These are phyloP conservation scores for Penicillium nucicola DNA, from an alignment of 495 filamentous ascomycete genomes.

Conservation along the genomic window DNA sequence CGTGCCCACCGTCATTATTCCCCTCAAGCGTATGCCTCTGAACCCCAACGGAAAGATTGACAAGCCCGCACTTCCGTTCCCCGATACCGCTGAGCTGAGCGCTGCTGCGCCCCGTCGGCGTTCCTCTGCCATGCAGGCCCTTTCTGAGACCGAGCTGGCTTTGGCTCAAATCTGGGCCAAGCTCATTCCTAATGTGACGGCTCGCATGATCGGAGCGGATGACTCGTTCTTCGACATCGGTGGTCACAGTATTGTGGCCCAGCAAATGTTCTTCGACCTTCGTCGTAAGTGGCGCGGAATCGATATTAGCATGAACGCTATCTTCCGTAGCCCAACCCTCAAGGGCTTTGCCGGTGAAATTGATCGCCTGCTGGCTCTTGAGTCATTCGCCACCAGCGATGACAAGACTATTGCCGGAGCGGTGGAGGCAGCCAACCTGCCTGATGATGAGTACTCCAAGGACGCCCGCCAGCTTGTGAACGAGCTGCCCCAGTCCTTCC, in stretches of 20 bases:
- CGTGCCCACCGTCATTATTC: slow-evolving; percentile 76
- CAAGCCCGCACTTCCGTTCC: slow-evolving; percentile 86
- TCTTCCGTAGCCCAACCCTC: slow-evolving; percentile 76
- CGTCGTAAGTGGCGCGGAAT: slow-evolving; percentile 58
- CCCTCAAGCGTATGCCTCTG: slow-evolving; percentile 75
- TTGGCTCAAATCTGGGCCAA: slow-evolving; percentile 66
- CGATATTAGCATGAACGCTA: slow-evolving; percentile 70
- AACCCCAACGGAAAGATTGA: slow-evolving; percentile 97
- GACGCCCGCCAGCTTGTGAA: slow-evolving; percentile 60
- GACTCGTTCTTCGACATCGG: slow-evolving; percentile 85
- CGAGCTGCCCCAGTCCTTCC: slow-evolving; percentile 43
- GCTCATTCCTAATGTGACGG: slow-evolving; percentile 49
- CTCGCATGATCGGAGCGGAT: slow-evolving; percentile 59
- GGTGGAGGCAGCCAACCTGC: slow-evolving; percentile 23
- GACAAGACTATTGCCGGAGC: slow-evolving; percentile 26
- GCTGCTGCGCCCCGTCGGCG: slow-evolving; percentile 35
- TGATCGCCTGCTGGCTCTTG: slow-evolving; percentile 54
- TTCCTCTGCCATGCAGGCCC: slow-evolving; percentile 34
- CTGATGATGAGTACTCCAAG: slow-evolving; percentile 60
- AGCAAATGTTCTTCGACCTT: slow-evolving; percentile 75
- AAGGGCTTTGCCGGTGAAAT: slow-evolving; percentile 71
- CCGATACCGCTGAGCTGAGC: slow-evolving; percentile 63
- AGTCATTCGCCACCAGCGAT: slow-evolving; percentile 31
- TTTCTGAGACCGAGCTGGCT: slow-evolving; percentile 64
- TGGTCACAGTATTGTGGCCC: slow-evolving; percentile 83